A percentile compares a stretch with the other conserved stretches of the same genome.
Evolutionary conservation across 768 basidiomycete genomes (phyloP).

Genomic region (Leccinum arenicola): DNA sequence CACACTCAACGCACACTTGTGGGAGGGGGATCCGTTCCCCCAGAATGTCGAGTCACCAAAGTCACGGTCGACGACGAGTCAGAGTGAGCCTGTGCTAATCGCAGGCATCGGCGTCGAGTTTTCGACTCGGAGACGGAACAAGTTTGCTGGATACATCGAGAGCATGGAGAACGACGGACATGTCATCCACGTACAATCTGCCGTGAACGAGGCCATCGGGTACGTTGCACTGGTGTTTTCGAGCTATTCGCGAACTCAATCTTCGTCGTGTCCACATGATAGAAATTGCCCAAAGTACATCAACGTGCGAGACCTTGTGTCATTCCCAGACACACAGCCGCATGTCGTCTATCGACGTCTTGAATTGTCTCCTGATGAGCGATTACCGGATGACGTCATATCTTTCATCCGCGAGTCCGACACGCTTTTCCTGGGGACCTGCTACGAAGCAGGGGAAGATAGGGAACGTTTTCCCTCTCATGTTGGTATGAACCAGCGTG

Average conservation of each 20-base stretch:
- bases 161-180: slow-evolving; percentile 31
- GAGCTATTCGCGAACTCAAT: background rate
- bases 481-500: slow-evolving; percentile 66
- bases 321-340: slow-evolving; percentile 40
- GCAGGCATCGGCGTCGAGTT: slow-evolving; percentile 65
- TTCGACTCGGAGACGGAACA: slow-evolving; percentile 56
- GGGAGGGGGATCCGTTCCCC: slow-evolving; percentile 56
- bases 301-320: slow-evolving; percentile 49
- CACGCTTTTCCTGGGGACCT: slow-evolving; percentile 57
- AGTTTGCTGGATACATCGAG: slow-evolving; percentile 54
- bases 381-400: slow-evolving; percentile 50
- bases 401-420: slow-evolving; percentile 49
- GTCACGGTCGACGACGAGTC: background rate
- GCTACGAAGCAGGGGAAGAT: slow-evolving; percentile 42
- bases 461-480: slow-evolving; percentile 47
- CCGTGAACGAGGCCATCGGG: slow-evolving; percentile 60
- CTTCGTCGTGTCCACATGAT: background rate
- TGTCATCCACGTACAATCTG: slow-evolving; percentile 33
- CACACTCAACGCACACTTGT: slow-evolving; percentile 40
- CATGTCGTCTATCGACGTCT: slow-evolving; percentile 34
- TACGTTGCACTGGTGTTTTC: slow-evolving; percentile 27
- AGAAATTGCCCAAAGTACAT: slow-evolving; percentile 76
- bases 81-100: slow-evolving; percentile 33
- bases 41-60: slow-evolving; percentile 28
- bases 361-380: slow-evolving; percentile 34